These are phyloP conservation scores for Picea glauca DNA, from an alignment of 75 land plant species.

Conservation along the genomic window DNA sequence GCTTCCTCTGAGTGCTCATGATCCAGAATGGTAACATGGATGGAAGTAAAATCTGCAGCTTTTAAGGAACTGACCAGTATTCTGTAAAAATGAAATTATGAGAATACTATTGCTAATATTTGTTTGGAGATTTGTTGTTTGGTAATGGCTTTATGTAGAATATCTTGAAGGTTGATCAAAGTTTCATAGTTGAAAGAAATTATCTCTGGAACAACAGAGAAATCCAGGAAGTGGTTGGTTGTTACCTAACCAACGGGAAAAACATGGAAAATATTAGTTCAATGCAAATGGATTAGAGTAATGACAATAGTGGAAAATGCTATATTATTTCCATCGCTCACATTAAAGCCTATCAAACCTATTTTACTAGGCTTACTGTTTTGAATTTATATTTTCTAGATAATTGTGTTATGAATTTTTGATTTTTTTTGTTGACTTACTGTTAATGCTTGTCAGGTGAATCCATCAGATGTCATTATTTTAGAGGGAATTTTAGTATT, in stretches of 20 bases:
- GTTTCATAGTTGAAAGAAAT: neutral
- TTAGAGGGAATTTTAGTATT: slow-evolving; percentile 95
- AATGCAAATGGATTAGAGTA: too few relatives aligned
- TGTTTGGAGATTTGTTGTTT: neutral
- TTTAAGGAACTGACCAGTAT: neutral
- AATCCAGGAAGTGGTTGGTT: too few relatives aligned
- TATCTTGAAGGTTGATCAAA: neutral
- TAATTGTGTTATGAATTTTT: neutral
- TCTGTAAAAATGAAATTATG: neutral
- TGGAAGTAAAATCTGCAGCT: neutral
- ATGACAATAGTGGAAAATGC: neutral
- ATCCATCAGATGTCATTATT: slow-evolving; percentile 95
- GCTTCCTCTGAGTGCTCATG: neutral
- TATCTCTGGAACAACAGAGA: neutral
- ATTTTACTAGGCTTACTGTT: slow-evolving; percentile 70
- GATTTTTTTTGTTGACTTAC: neutral
- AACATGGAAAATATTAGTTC: too few relatives aligned
- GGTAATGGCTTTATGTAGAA: neutral
- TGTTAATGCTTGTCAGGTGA: slow-evolving; percentile 48
- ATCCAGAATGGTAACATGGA: neutral
- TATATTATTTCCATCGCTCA: neutral
- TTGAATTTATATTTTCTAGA: neutral
- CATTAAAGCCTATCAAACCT: too few relatives aligned
- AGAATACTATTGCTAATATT: neutral
- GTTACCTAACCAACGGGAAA: neutral